Base-by-base conservation (phyloP, 148 eudicot genomes). In the Drosera capensis region DNA sequence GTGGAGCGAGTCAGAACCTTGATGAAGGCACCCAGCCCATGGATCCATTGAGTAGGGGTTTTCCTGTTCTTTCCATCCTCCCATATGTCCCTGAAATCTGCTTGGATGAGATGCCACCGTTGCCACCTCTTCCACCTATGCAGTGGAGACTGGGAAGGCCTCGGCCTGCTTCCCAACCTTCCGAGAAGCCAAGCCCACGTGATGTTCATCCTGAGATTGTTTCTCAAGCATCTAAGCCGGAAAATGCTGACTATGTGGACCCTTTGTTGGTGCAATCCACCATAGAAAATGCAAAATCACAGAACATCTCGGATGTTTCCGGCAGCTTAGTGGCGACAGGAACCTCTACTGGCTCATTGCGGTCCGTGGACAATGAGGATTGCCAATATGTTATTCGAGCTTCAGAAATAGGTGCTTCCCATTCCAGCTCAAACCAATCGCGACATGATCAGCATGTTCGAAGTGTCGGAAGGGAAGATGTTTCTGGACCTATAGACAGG, bases 91-190 rank as follows among this genome's bases (percentile, higher is more conserved):
- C 62, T 65, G 71, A 57, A 47, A 59, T 62, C 41, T 67, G 56
- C 60, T 52, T 68, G 37, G 74, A 66, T 13, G 85, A 70, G 53
- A 58, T 72, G 66, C 95, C 94, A 30, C 93, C 99, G 12, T 60
- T 90, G 61, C 99, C 99, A 39, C 99, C 97, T 65, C 78, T 90
- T 63, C 99, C 99, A 54, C 99, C 99, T 14, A 66, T 78, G 65
- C 95, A 90, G 51, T 85, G 99, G 99, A 80, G 84, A 65, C 46
- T 76, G 52, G 87, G 85, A 39, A 84, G 57, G 65, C 63, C 64
- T 51, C 81, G 60, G 49, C 62, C 71, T 52, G 45, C 66, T 55
- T 54, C 72, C 23, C 47, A 59, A 37, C 49, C 58, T 68, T 46
- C 67, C 3, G 71, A 38, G 53, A 55, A 62, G 25, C 71, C 51